Evolutionary conservation across 1,284 basidiomycete species (phyloP), one percentile per base, ranked within the genome.

Genomic region (Ganoderma meredithae): DNA sequence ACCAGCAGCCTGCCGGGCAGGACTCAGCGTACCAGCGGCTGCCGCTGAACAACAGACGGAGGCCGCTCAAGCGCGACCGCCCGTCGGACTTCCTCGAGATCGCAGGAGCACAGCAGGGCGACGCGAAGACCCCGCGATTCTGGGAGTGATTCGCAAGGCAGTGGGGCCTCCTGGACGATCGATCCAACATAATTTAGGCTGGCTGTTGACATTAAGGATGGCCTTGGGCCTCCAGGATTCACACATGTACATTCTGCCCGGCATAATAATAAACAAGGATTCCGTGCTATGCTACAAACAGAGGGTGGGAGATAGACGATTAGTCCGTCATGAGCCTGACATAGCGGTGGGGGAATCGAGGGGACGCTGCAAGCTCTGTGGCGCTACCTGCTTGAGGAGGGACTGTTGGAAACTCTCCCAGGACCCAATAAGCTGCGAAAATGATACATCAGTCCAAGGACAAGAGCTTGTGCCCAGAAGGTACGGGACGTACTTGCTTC

Each of bases 11-110:
- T 52, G 82, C 85, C 59, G 85, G 85, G 7, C 87, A 88, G 75
- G 93, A 94, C 71, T 93, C 92, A 15, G 90, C 93, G n/a, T 95
- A 95, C 78, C 93, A 95, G 77, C 84, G 93, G 59, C 77, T 94
- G 62, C 92, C 93, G 39, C 79, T 94, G 66, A 95, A 94, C 76
- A 93, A 92, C 73, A 83, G 93, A 69, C 84, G 93, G 66, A 82
- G 91, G 75, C 88, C 86, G 70, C 75, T 92, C 72, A 95, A 95
- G 80, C 85, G 94, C 7, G 93, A 95, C 47, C 83, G 93, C 53
- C 93, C 93, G 2, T 90, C 90, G 12, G 93, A 95, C 79, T 95
- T 95, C 76, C 79, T 94, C 75, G 93, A 95, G 75, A 85, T 94
- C 12, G 84, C 83, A 17, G 88, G 88, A 0, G 68, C 68, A 15